A percentile compares a stretch with the other conserved stretches of the same genome.
Conservation (phyloP, 352 stramenopile species). For the Saprolegnia diclina region DNA sequence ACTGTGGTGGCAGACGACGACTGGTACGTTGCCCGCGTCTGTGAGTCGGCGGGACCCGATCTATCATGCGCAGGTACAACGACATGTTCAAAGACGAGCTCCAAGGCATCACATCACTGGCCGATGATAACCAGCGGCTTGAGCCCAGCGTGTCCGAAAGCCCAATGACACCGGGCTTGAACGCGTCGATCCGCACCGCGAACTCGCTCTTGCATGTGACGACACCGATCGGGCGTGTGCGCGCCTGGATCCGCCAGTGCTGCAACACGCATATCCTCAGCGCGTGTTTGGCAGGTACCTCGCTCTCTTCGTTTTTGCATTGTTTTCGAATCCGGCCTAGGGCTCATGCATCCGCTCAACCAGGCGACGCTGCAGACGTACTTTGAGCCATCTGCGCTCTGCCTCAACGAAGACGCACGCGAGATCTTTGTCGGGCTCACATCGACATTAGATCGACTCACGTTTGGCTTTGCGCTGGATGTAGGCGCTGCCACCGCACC, state of each 20-base stretch:
- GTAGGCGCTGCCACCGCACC: constrained; percentile 7
- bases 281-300: constrained; percentile 22
- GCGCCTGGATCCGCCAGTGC: constrained; percentile 27
- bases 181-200: constrained; percentile 21
- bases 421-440: constrained; percentile 24
- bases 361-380: constrained; percentile 14
- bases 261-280: constrained; percentile 25
- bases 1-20: constrained; percentile 7
- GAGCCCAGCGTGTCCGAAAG: background rate
- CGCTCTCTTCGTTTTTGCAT: background rate
- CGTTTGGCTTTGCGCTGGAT: constrained; percentile 25
- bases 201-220: constrained; percentile 24
- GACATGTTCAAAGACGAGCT: constrained; percentile 19
- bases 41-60: background rate
- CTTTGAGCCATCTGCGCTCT: constrained; percentile 15
- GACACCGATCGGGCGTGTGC: constrained; percentile 11
- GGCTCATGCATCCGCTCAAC: constrained; percentile 23
- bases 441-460: constrained; percentile 23
- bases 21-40: constrained; percentile 14
- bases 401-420: constrained; percentile 18
- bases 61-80: constrained; percentile 1
- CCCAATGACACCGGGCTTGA: constrained; percentile 17
- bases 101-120: constrained; percentile 16
- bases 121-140: background rate
- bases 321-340: background rate